Percentiles rank a stretch among this genome's conserved stretches.
Evolutionary conservation across 2,329 filamentous ascomycete genomes (phyloP).

Genomic region (Colletotrichum cuscutae): DNA sequence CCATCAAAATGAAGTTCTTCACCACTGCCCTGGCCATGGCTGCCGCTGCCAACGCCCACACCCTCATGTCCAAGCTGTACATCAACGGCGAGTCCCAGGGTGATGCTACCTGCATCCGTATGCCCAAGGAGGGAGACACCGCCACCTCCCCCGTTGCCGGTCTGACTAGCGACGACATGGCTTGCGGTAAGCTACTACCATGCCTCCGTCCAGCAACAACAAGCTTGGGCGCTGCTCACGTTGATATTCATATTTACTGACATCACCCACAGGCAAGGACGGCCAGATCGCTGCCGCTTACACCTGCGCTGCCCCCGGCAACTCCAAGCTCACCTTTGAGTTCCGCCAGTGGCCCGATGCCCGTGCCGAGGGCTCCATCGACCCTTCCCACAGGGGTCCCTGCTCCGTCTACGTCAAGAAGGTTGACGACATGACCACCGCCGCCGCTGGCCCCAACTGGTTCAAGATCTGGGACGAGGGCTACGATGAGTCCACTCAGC

Average conservation of each 20-base stretch:
- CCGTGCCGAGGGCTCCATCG: slow-evolving; percentile 64
- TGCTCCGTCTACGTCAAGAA: slow-evolving; percentile 81
- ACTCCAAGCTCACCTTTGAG: slow-evolving; percentile 71
- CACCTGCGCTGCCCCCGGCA: slow-evolving; percentile 60
- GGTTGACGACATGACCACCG: slow-evolving; percentile 63
- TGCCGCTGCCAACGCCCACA: slow-evolving; percentile 62
- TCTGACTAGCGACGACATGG: slow-evolving; percentile 71
- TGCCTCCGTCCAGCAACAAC: slow-evolving; percentile 24
- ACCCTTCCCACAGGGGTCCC: slow-evolving; percentile 72
- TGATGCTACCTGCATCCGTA: slow-evolving; percentile 77
- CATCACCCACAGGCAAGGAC: slow-evolving; percentile 49
- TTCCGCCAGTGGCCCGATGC: slow-evolving; percentile 71
- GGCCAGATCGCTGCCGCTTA: slow-evolving; percentile 57
- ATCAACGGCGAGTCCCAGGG: slow-evolving; percentile 73
- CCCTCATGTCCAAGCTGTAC: slow-evolving; percentile 71
- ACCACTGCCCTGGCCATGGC: slow-evolving; percentile 48
- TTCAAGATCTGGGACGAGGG: slow-evolving; percentile 82
- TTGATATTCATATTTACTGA: slow-evolving; percentile 31
- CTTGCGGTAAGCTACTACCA: slow-evolving; percentile 68
- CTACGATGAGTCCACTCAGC: slow-evolving; percentile 62
- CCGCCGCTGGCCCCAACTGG: slow-evolving; percentile 74
- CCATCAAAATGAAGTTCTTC: slow-evolving; percentile 50
- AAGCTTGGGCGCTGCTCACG: slow-evolving; percentile 3
- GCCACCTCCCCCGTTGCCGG: slow-evolving; percentile 68
- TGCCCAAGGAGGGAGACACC: slow-evolving; percentile 63